These are phyloP conservation scores for Gaultheria prostrata DNA, from an alignment of 148 eudicot species.

Conservation along the genomic window DNA sequence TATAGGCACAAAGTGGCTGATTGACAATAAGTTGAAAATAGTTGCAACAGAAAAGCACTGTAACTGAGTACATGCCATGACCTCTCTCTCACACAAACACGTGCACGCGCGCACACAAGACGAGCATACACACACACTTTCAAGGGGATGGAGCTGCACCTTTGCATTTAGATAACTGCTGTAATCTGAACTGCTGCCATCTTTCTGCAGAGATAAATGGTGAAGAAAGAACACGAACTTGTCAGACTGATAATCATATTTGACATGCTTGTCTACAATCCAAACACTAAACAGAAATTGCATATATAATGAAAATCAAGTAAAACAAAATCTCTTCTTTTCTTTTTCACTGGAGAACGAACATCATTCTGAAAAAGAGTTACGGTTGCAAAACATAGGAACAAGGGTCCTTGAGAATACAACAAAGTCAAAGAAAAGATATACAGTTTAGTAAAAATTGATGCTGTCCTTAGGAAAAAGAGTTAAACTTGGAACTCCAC, in stretches of 20 bases:
- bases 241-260: not conserved
- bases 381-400: not conserved
- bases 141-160: constrained; percentile 34
- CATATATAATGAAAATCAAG: not conserved
- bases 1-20: no score
- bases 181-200: constrained; percentile 71
- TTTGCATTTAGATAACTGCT: constrained; percentile 80
- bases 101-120: not conserved
- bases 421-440: not conserved
- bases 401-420: not conserved
- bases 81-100: not conserved
- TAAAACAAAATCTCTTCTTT: not conserved
- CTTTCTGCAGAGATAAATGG: constrained; percentile 57
- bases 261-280: not conserved
- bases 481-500: not conserved
- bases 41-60: not conserved
- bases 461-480: not conserved
- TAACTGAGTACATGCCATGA: not conserved
- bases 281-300: not conserved
- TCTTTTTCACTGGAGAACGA: not conserved
- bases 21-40: not conserved
- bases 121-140: not conserved
- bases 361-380: no score
- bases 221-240: not conserved
- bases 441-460: not conserved